Percentiles rank a stretch among this genome's conserved stretches.
Evolutionary conservation across 768 basidiomycete genomes (phyloP).

Genomic region (Mycena floridula): DNA sequence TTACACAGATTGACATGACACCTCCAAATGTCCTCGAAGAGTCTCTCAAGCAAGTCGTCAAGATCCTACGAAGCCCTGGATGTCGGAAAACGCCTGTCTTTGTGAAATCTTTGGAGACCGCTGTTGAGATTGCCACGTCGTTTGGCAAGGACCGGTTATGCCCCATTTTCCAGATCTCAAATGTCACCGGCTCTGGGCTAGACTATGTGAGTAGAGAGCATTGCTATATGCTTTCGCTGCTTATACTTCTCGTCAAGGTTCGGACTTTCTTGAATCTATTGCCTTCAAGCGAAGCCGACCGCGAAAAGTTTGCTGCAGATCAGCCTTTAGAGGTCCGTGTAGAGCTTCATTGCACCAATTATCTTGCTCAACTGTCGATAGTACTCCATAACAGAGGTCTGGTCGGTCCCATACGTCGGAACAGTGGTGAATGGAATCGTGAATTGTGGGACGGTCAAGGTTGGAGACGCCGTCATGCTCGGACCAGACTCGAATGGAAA

Average conservation of each 20-base stretch:
- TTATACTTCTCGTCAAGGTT: conserved; percentile 37
- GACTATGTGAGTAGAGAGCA: conserved; percentile 47
- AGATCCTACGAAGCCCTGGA: conserved; percentile 89
- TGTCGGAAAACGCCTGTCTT: conserved; percentile 85
- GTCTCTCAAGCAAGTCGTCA: conserved; percentile 87
- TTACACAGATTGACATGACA: conserved; percentile 86
- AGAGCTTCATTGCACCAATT: not conserved
- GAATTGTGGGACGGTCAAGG: conserved; percentile 66
- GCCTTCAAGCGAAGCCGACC: conserved; percentile 81
- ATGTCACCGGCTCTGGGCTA: conserved; percentile 91
- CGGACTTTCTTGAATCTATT: conserved; percentile 88
- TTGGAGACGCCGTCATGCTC: conserved; percentile 76
- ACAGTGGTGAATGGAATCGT: conserved; percentile 84
- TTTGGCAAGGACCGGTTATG: conserved; percentile 77
- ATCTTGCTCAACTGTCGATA: conserved; percentile 21
- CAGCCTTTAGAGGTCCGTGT: conserved; percentile 67
- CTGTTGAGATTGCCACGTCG: conserved; percentile 68
- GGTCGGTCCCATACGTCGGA: conserved; percentile 84
- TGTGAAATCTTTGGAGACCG: conserved; percentile 74
- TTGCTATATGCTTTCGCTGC: not conserved
- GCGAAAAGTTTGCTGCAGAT: conserved; percentile 72
- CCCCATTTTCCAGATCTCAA: conserved; percentile 89
- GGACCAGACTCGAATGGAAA: conserved; percentile 94
- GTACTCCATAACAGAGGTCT: conserved; percentile 83
- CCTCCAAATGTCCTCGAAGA: conserved; percentile 88